These are phyloP conservation scores for Leucaena leucocephala DNA, from an alignment of 306 rosid species.

Conservation along the genomic window DNA sequence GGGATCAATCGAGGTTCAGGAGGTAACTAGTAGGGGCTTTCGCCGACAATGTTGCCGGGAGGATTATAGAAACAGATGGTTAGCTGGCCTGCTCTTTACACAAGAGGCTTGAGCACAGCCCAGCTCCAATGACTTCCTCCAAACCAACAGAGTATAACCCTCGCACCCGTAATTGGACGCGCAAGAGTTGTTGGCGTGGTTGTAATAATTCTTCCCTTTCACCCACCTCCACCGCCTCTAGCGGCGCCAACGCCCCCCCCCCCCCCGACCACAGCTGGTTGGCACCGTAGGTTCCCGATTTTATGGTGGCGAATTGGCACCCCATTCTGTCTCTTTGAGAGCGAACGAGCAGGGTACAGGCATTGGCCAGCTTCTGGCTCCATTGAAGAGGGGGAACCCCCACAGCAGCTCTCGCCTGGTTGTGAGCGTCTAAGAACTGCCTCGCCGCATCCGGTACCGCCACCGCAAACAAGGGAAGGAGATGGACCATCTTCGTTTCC, in stretches of 20 bases:
- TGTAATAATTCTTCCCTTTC: slow-evolving; percentile 67
- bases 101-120: slow-evolving; percentile 76
- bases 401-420: slow-evolving; percentile 75
- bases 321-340: slow-evolving; percentile 68
- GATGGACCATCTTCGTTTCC: slow-evolving; percentile 12
- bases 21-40: slow-evolving; percentile 53
- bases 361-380: slow-evolving; percentile 67
- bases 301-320: slow-evolving; percentile 71
- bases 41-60: slow-evolving; percentile 75
- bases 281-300: slow-evolving; percentile 61
- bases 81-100: slow-evolving; percentile 53
- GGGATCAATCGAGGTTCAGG: not conserved
- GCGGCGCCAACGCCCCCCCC: slow-evolving; percentile 43
- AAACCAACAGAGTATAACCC: slow-evolving; percentile 83
- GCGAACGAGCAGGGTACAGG: slow-evolving; percentile 56
- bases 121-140: slow-evolving; percentile 63
- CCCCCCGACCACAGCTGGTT: slow-evolving; percentile 73
- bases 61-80: slow-evolving; percentile 79
- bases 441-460: slow-evolving; percentile 35
- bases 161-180: slow-evolving; percentile 60
- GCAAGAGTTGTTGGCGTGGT: slow-evolving; percentile 62
- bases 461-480: not conserved
- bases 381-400: slow-evolving; percentile 67
- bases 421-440: slow-evolving; percentile 71
- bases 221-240: slow-evolving; percentile 78